Percentiles rank a stretch among this genome's conserved stretches.
Conservation (phyloP, 2,329 filamentous ascomycete species). For the Fusarium coffeatum region DNA sequence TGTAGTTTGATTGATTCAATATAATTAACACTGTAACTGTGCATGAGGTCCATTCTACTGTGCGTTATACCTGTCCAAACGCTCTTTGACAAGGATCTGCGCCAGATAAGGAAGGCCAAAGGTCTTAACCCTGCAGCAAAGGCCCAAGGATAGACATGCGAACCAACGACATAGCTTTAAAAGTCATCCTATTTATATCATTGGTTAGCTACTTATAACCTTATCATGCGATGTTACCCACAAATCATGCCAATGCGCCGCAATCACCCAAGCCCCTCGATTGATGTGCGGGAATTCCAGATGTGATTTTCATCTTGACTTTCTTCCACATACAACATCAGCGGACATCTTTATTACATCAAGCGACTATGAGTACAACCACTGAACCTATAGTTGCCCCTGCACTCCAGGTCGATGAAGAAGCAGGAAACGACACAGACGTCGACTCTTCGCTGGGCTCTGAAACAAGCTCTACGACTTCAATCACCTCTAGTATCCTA, state of each 20-base stretch:
- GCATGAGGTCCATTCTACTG: no score
- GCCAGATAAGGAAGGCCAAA: neutral
- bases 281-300: neutral
- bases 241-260: neutral
- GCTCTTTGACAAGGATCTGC: no score
- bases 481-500: constrained; percentile 38
- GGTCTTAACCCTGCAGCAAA: neutral
- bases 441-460: neutral
- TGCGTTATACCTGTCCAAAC: no score
- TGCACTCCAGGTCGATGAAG: constrained; percentile 15
- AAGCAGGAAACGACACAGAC: neutral
- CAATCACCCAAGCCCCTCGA: neutral
- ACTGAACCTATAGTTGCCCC: neutral
- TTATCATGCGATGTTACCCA: neutral
- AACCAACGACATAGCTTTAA: neutral
- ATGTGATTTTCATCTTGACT: neutral
- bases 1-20: no score
- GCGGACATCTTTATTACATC: accelerated
- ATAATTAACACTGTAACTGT: accelerated
- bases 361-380: accelerated
- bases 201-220: accelerated
- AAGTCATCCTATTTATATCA: accelerated
- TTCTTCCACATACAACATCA: accelerated
- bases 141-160: neutral
- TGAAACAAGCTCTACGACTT: constrained; percentile 29